These are phyloP conservation scores for Candida quercuum DNA, from an alignment of 805 yeast genomes.

Conservation along the genomic window DNA sequence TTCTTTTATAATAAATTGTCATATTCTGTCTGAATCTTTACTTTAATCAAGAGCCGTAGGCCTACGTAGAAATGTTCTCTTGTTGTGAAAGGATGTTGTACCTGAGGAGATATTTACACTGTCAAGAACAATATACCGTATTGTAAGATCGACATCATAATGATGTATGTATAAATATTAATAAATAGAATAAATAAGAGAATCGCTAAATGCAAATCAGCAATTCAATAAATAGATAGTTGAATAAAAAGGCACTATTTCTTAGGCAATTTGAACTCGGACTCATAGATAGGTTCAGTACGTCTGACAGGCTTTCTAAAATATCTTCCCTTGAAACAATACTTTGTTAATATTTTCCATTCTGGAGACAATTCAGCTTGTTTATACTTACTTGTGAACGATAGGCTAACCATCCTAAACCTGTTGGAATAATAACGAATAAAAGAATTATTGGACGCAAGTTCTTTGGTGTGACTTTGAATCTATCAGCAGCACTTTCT, in stretches of 20 bases:
- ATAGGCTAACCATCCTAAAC: conserved; percentile 18
- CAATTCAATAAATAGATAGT: neutral
- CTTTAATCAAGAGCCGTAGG: too few relatives aligned
- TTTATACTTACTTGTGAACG: conserved; percentile 14
- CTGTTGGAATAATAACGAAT: conserved; percentile 19
- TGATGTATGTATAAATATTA: too few relatives aligned
- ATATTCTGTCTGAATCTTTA: too few relatives aligned
- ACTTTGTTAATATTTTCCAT: neutral
- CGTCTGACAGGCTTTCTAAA: conserved; percentile 20
- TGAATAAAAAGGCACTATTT: neutral
- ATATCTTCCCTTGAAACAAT: conserved; percentile 17
- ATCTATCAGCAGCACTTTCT: conserved; percentile 19
- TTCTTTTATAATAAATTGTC: too few relatives aligned
- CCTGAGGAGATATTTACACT: too few relatives aligned
- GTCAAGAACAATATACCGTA: too few relatives aligned
- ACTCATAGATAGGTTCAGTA: conserved; percentile 17
- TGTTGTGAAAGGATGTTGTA: too few relatives aligned
- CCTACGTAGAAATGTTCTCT: too few relatives aligned
- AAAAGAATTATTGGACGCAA: conserved; percentile 14
- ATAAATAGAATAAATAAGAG: too few relatives aligned
- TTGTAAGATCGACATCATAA: too few relatives aligned
- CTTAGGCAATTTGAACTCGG: conserved; percentile 13
- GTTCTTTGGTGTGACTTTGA: conserved; percentile 19
- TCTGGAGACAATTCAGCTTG: too few relatives aligned
- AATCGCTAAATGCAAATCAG: neutral